These are phyloP conservation scores for Mycena rosella DNA, from an alignment of 768 basidiomycete species.

Conservation along the genomic window DNA sequence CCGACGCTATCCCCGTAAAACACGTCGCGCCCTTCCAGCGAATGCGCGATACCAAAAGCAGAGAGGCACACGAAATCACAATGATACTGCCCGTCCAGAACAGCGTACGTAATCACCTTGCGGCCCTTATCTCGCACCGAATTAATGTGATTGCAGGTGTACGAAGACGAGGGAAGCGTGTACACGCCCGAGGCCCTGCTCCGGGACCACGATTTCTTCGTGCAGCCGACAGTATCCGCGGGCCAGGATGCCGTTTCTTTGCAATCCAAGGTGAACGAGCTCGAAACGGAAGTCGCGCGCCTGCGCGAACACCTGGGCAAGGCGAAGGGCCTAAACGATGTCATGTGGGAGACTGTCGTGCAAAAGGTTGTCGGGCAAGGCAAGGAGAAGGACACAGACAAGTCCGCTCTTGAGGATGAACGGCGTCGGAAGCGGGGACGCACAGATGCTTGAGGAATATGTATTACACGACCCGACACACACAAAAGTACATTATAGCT, in stretches of 20 bases:
- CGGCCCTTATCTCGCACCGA: background rate
- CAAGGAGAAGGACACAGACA: constrained; percentile 45
- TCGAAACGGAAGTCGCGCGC: constrained; percentile 78
- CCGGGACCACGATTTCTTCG: constrained; percentile 76
- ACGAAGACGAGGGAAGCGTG: constrained; percentile 47
- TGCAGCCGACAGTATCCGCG: constrained; percentile 52
- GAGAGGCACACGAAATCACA: constrained; percentile 79
- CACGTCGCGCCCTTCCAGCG: constrained; percentile 80
- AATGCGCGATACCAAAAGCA: constrained; percentile 73
- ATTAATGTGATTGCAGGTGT: constrained; percentile 37
- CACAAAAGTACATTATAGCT: constrained; percentile 28
- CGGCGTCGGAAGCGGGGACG: constrained; percentile 50
- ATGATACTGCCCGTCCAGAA: constrained; percentile 66
- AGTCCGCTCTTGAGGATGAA: constrained; percentile 38
- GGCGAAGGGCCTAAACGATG: constrained; percentile 93
- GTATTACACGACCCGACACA: too few species aligned
- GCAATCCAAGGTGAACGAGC: constrained; percentile 70
- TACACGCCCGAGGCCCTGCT: constrained; percentile 71
- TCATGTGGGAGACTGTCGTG: constrained; percentile 92
- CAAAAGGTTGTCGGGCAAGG: constrained; percentile 65
- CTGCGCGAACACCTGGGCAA: constrained; percentile 80
- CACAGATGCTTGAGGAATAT: constrained; percentile 33
- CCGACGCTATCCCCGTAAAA: constrained; percentile 73
- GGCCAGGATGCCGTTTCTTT: constrained; percentile 55
- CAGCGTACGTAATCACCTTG: constrained; percentile 60